Percentiles rank a stretch among this genome's conserved stretches.
Evolutionary conservation across 2,329 filamentous ascomycete genomes (phyloP).

Genomic region (Didymella exigua): DNA sequence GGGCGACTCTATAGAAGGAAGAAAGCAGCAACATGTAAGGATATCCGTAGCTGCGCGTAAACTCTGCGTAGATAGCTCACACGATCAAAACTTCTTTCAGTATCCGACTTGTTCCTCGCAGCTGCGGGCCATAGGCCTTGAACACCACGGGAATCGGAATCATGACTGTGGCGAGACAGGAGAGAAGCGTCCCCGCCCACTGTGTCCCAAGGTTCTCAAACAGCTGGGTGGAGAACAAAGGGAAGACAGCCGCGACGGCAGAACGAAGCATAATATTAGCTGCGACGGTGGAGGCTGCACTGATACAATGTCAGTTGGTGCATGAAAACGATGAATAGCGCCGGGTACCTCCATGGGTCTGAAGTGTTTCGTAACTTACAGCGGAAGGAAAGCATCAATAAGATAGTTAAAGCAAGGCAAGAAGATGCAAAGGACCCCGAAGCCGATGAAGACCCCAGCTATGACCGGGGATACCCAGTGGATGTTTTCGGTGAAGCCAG

Average conservation of each 20-base stretch:
- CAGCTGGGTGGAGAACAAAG: constrained; percentile 1
- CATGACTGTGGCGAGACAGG: not conserved
- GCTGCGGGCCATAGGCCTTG: not conserved
- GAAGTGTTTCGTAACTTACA: not conserved
- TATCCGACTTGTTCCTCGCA: not conserved
- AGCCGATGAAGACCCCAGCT: constrained; percentile 2
- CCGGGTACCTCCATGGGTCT: not conserved
- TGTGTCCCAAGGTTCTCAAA: constrained; percentile 1
- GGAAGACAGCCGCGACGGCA: constrained; percentile 1
- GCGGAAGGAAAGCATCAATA: constrained; percentile 1
- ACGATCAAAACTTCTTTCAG: not conserved
- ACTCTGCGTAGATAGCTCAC: not conserved
- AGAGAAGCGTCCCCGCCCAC: constrained; percentile 7
- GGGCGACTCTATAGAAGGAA: no score
- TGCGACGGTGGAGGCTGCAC: constrained; percentile 4
- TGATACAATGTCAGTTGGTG: not conserved
- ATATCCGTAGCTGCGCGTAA: no score
- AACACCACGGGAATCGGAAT: constrained; percentile 5
- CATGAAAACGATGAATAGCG: not conserved
- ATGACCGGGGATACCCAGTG: constrained; percentile 1
- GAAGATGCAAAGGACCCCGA: constrained; percentile 7
- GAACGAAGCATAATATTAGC: constrained; percentile 7
- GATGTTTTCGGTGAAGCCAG: not conserved
- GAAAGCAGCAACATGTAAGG: no score
- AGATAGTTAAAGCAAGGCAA: constrained; percentile 8